Conservation (phyloP, 257 asterid genomes). For the Solanum pennellii region DNA sequence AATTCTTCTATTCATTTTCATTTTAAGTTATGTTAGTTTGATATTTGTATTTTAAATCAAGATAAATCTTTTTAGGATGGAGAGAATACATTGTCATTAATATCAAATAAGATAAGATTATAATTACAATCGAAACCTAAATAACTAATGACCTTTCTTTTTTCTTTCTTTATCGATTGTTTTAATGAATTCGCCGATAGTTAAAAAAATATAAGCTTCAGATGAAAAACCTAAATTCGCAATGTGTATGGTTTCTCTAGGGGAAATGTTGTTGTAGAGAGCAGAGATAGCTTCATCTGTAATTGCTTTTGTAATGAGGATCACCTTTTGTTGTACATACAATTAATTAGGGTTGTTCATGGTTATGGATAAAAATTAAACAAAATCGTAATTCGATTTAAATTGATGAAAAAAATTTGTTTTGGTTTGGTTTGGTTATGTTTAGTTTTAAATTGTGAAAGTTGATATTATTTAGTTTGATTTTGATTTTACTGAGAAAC, state of each 20-base stretch:
- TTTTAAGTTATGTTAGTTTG: no score
- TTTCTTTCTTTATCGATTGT: neutral
- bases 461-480: no score
- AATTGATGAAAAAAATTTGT: no score
- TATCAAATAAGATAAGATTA: neutral
- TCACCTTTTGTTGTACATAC: slow-evolving; percentile 9
- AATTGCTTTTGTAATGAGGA: slow-evolving; percentile 13
- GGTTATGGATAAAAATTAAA: no score
- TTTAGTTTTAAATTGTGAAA: no score
- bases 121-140: neutral
- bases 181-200: neutral
- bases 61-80: no score
- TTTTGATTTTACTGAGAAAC: no score
- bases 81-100: neutral
- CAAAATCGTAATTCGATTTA: no score
- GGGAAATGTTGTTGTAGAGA: slow-evolving; percentile 7
- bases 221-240: slow-evolving; percentile 64
- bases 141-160: neutral
- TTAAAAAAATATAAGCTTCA: slow-evolving; percentile 44
- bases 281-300: slow-evolving; percentile 7
- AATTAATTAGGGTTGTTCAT: no score
- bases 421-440: no score
- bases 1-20: no score
- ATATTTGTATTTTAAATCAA: no score
- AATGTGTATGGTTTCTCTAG: slow-evolving; percentile 14